Base-by-base conservation (phyloP, 2,329 filamentous ascomycete species). In the Fusarium proliferatum region DNA sequence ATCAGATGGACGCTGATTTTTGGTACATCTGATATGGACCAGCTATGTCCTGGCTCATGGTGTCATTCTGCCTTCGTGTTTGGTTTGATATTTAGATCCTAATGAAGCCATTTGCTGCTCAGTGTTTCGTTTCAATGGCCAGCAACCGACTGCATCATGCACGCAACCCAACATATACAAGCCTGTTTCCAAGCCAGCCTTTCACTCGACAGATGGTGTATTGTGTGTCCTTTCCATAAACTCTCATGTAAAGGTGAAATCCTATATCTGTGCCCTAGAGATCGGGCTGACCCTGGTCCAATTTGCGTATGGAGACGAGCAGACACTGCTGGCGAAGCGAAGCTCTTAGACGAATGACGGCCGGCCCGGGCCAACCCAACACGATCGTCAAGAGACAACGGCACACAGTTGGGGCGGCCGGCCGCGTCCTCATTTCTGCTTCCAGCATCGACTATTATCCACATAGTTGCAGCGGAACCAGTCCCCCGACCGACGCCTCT, bases 401-500 rank as follows among this genome's bases (percentile, higher is more conserved):
- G 26, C 34, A 53, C 46, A 34, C 21, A 46, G 55, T 34, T 71
- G 67, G 55, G 33, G 33, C 26, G 58, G 67, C 23, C 36, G 66
- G 53, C 56, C 48, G 53, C 51, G 42, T 64, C 45, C 52, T 69
- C 38, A 36, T 53, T 39, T 48, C 36, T 48, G 38, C 42, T 46
- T 43, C 45, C 21, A 48, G 38, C 34, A 30, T 61, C 48, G 49
- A 64, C 36, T 69, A 19, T 38, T 59, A 61, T 39, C 64, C 61
- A 58, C 64, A 62, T 52, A 41, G 59, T 48, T 61, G 67, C 67
- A 62, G 60, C 72, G 70, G 72, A 53, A 67, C 17, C 39, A 55
- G 64, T 75, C 72, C 26, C 76, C 77, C 75, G 74, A 52, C 52
- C 60, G 34, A 51, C 64, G 61, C 48, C 68, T 69, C 49, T 67